These are phyloP conservation scores for Erythrobasidium yunnanense DNA, from an alignment of 768 basidiomycete genomes.

Conservation along the genomic window DNA sequence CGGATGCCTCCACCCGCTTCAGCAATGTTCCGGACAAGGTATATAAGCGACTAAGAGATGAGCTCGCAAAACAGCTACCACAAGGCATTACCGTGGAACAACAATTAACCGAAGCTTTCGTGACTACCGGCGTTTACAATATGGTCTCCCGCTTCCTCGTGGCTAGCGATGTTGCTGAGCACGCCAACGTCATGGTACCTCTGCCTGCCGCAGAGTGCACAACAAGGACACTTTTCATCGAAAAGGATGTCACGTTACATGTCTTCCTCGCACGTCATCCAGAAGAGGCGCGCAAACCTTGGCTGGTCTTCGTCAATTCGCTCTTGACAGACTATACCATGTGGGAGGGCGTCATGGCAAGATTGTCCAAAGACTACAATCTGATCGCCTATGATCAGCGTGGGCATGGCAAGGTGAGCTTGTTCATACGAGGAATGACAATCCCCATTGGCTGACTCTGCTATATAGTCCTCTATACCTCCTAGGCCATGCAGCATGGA, in stretches of 20 bases:
- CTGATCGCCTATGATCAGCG: conserved; percentile 41
- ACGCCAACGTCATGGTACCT: conserved; percentile 40
- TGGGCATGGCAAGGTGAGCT: conserved; percentile 39
- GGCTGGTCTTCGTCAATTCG: conserved; percentile 41
- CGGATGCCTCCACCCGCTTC: conserved; percentile 52
- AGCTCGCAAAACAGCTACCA: conserved; percentile 31
- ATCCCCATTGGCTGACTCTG: neutral
- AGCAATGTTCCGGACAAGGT: conserved; percentile 47
- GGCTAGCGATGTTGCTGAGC: conserved; percentile 53
- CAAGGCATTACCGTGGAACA: conserved; percentile 32
- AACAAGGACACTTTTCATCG: conserved; percentile 20
- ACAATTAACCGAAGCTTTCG: conserved; percentile 49
- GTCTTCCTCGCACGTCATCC: conserved; percentile 11
- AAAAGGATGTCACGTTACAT: conserved; percentile 14
- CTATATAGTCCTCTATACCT: conserved; percentile 38
- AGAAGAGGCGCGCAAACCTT: conserved; percentile 32
- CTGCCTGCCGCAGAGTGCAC: conserved; percentile 19
- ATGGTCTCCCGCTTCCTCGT: conserved; percentile 61
- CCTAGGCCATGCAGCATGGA: conserved; percentile 36
- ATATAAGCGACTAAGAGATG: conserved; percentile 44
- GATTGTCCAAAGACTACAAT: conserved; percentile 38
- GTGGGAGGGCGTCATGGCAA: conserved; percentile 39
- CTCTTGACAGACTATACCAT: conserved; percentile 41
- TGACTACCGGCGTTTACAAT: conserved; percentile 51
- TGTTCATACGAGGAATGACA: neutral